A percentile compares a stretch with the other conserved stretches of the same genome.
These are phyloP conservation scores for Exsudoporus frostii DNA, from an alignment of 768 basidiomycete genomes.

Conservation along the genomic window DNA sequence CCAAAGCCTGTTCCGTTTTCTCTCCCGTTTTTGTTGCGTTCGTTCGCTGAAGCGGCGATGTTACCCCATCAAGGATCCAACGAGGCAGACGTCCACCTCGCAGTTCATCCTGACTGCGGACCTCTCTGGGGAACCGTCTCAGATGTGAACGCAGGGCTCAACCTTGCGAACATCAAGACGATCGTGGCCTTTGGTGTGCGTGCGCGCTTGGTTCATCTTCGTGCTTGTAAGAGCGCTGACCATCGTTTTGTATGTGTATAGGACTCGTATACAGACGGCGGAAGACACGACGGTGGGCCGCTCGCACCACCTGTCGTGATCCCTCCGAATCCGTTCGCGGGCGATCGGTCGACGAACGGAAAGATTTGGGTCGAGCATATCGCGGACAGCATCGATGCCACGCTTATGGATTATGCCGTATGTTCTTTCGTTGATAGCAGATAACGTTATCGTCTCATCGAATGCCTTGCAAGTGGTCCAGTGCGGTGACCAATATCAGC, in stretches of 20 bases:
- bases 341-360: constrained; percentile 51
- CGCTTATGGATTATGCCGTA: constrained; percentile 51
- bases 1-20: not conserved
- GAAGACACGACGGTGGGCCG: constrained; percentile 43
- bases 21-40: not conserved
- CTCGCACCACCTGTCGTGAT: constrained; percentile 40
- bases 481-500: constrained; percentile 45
- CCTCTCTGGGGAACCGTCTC: constrained; percentile 37
- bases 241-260: constrained; percentile 3
- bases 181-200: constrained; percentile 53
- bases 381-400: constrained; percentile 38
- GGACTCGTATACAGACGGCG: constrained; percentile 54
- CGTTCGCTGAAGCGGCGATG: constrained; percentile 9
- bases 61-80: constrained; percentile 12
- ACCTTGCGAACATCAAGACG: constrained; percentile 37
- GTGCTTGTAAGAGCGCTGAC: not conserved
- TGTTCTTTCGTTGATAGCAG: constrained; percentile 2
- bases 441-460: not conserved
- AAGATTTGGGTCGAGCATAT: constrained; percentile 49
- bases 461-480: constrained; percentile 27
- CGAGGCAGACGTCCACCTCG: constrained; percentile 37
- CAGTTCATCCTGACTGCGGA: constrained; percentile 45
- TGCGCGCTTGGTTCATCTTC: not conserved
- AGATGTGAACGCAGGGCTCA: constrained; percentile 49
- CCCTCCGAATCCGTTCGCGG: constrained; percentile 45